Conservation (phyloP, 176 grass and related monocot genomes). For the Eremochloa ophiuroides region DNA sequence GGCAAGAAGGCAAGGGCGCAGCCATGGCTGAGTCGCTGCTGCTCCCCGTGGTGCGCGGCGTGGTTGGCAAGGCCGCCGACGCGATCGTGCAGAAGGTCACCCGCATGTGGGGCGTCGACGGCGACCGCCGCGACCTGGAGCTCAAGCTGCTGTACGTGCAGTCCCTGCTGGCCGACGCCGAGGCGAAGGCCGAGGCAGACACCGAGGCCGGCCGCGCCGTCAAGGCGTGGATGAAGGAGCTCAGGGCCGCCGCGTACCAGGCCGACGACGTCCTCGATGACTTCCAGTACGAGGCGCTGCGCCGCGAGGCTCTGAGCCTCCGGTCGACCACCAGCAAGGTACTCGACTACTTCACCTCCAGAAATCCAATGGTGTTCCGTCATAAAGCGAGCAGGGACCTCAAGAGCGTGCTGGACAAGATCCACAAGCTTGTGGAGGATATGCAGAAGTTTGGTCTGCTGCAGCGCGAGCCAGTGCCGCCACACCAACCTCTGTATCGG, state of each 20-base stretch:
- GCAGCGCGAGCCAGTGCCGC: background rate
- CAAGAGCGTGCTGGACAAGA: background rate
- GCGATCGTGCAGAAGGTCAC: too few species aligned
- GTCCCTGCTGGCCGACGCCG: too few species aligned
- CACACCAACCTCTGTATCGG: background rate
- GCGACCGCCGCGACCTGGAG: too few species aligned
- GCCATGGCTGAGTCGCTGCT: constrained; percentile 5
- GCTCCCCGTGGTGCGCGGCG: background rate
- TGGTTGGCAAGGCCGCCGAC: too few species aligned
- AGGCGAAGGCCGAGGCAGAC: too few species aligned
- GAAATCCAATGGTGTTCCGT: background rate
- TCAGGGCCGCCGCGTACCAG: too few species aligned
- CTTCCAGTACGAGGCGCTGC: constrained; percentile 31
- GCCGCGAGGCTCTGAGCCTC: background rate
- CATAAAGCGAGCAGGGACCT: background rate
- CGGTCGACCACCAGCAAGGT: background rate
- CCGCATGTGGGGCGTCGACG: too few species aligned
- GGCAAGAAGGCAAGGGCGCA: background rate
- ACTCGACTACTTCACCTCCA: background rate
- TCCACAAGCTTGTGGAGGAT: background rate
- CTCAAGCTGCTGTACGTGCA: too few species aligned
- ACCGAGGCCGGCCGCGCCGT: too few species aligned
- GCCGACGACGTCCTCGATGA: constrained; percentile 45
- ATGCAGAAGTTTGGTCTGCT: background rate
- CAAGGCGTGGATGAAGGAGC: too few species aligned